These are phyloP conservation scores for Bruguiera sexangula DNA, from an alignment of 345 rosid genomes.

Conservation along the genomic window DNA sequence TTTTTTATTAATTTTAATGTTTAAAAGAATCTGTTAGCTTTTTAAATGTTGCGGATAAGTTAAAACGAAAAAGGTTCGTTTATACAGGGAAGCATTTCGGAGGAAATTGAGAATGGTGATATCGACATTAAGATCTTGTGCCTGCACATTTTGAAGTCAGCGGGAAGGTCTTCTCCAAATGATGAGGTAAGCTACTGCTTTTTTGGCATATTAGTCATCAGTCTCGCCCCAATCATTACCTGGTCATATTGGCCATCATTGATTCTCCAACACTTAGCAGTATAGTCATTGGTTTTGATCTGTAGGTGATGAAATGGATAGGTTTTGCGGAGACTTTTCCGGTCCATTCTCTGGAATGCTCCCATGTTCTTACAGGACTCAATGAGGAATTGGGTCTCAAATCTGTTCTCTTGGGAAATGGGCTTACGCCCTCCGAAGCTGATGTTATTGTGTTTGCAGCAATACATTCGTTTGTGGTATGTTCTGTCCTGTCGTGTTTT, in stretches of 20 bases:
- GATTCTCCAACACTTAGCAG: neutral
- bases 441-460: slow-evolving; percentile 69
- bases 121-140: slow-evolving; percentile 39
- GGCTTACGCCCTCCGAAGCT: slow-evolving; percentile 69
- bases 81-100: slow-evolving; percentile 38
- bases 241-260: neutral
- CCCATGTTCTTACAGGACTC: slow-evolving; percentile 43
- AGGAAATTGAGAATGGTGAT: slow-evolving; percentile 36
- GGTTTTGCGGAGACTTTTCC: slow-evolving; percentile 59
- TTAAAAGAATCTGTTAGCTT: neutral
- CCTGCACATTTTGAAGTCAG: slow-evolving; percentile 44
- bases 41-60: neutral
- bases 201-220: neutral
- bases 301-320: slow-evolving; percentile 75
- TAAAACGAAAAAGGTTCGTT: slow-evolving; percentile 1
- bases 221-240: too few relatives aligned
- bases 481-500: slow-evolving; percentile 6
- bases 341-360: slow-evolving; percentile 37
- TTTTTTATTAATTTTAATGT: too few relatives aligned
- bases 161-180: slow-evolving; percentile 38
- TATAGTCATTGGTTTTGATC: neutral
- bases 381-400: slow-evolving; percentile 57
- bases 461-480: slow-evolving; percentile 68
- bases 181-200: slow-evolving; percentile 43
- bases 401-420: slow-evolving; percentile 71